Conservation (phyloP, 2,329 filamentous ascomycete species). For the Dactylellina parvicollis region DNA sequence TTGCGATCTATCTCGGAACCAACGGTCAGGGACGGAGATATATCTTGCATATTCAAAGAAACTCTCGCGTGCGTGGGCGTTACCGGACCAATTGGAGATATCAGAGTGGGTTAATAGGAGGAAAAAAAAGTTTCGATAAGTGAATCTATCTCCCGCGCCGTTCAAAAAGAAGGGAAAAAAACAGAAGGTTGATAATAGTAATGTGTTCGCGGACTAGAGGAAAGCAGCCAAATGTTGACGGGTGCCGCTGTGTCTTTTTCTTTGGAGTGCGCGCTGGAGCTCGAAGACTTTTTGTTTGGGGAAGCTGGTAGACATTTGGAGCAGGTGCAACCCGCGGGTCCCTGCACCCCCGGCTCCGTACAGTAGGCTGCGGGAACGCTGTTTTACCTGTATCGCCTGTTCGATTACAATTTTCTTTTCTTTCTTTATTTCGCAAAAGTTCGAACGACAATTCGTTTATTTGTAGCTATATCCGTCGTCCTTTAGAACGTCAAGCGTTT, state of each 20-base stretch:
- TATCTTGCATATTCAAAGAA: not conserved
- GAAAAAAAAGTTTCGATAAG: not conserved
- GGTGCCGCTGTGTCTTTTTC: no score
- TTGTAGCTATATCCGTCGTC: not conserved
- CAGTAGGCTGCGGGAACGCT: not conserved
- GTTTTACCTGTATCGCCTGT: slow-evolving; percentile 4
- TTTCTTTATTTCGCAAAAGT: no score
- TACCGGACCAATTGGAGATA: slow-evolving; percentile 1
- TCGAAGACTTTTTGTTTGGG: no score
- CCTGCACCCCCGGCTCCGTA: slow-evolving; percentile 2
- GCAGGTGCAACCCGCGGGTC: slow-evolving; percentile 10
- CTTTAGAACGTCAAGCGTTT: slow-evolving; percentile 1
- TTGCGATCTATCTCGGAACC: slow-evolving; percentile 2
- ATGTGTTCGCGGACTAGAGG: no score
- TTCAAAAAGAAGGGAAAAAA: not conserved
- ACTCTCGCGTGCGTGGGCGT: not conserved
- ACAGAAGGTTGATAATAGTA: no score
- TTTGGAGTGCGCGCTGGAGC: slow-evolving; percentile 18
- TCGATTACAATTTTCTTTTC: not conserved
- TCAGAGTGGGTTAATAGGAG: not conserved
- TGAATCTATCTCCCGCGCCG: not conserved
- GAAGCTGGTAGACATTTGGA: not conserved
- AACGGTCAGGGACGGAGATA: slow-evolving; percentile 16
- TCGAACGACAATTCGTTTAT: not conserved
- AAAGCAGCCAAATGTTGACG: no score